A percentile compares a stretch with the other conserved stretches of the same genome.
These are phyloP conservation scores for Aspergillus eucalypticola DNA, from an alignment of 2,329 filamentous ascomycete genomes.

Conservation along the genomic window DNA sequence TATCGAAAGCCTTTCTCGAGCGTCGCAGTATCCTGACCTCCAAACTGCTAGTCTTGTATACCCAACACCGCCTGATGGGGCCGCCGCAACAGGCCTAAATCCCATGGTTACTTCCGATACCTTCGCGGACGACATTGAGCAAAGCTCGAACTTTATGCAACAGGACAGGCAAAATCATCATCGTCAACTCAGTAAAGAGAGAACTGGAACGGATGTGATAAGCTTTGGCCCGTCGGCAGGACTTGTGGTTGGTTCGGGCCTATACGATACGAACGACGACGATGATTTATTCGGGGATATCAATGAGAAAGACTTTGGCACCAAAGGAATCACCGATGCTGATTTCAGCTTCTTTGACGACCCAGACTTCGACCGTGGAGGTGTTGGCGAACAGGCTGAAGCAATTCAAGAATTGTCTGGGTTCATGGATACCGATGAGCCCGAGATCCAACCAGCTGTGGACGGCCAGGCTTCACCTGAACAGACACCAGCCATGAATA, in stretches of 20 bases:
- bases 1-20: conserved; percentile 42
- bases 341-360: conserved; percentile 68
- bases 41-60: conserved; percentile 49
- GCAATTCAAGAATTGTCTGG: conserved; percentile 18
- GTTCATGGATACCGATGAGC: conserved; percentile 14
- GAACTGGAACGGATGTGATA: conserved; percentile 23
- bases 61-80: conserved; percentile 56
- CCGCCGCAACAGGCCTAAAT: conserved; percentile 34
- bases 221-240: conserved; percentile 28
- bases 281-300: conserved; percentile 63
- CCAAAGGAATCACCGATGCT: conserved; percentile 60
- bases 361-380: conserved; percentile 40
- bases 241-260: conserved; percentile 38
- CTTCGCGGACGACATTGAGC: conserved; percentile 32
- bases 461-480: conserved; percentile 9
- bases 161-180: conserved; percentile 18
- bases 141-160: conserved; percentile 21
- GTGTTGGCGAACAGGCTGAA: conserved; percentile 16
- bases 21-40: conserved; percentile 43
- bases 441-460: conserved; percentile 15
- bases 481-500: conserved; percentile 2
- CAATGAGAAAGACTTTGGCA: conserved; percentile 54
- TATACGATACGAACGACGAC: conserved; percentile 45
- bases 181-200: conserved; percentile 15
- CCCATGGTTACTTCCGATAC: conserved; percentile 31